Conservation (phyloP, 352 stramenopile species). For the Phytopythium chamaehyphon region DNA sequence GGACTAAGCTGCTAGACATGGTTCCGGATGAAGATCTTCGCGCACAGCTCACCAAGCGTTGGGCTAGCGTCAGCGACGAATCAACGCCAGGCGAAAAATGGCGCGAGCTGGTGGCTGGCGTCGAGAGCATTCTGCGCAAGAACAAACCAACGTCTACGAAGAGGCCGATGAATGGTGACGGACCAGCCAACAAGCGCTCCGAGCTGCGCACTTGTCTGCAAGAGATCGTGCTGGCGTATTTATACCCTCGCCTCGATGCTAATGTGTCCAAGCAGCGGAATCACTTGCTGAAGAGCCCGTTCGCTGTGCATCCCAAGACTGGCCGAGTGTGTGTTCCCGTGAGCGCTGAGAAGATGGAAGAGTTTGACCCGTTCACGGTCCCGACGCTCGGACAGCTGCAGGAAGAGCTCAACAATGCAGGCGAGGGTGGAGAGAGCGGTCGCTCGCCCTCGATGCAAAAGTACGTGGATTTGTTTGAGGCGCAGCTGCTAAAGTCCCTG, state of each 20-base stretch:
- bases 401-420: constrained; percentile 74
- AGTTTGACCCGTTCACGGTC: constrained; percentile 85
- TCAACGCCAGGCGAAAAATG: constrained; percentile 87
- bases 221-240: constrained; percentile 95
- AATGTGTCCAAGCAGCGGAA: constrained; percentile 99
- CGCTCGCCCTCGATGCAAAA: constrained; percentile 58
- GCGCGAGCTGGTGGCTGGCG: constrained; percentile 67
- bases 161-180: constrained; percentile 32
- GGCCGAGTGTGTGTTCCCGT: constrained; percentile 98
- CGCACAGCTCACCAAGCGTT: constrained; percentile 52
- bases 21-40: constrained; percentile 89
- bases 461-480: constrained; percentile 75
- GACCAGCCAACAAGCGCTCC: constrained; percentile 37
- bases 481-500: constrained; percentile 67
- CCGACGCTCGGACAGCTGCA: constrained; percentile 79
- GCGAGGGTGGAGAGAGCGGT: constrained; percentile 21
- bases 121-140: constrained; percentile 66
- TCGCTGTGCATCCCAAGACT: constrained; percentile 98
- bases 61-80: constrained; percentile 38
- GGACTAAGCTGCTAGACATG: constrained; percentile 90
- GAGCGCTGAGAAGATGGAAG: constrained; percentile 68
- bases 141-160: constrained; percentile 42
- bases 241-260: constrained; percentile 98
- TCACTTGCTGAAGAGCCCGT: constrained; percentile 99
- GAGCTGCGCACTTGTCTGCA: constrained; percentile 89